Base-by-base conservation (phyloP, 495 filamentous ascomycete genomes). In the Trichoderma parareesei region DNA sequence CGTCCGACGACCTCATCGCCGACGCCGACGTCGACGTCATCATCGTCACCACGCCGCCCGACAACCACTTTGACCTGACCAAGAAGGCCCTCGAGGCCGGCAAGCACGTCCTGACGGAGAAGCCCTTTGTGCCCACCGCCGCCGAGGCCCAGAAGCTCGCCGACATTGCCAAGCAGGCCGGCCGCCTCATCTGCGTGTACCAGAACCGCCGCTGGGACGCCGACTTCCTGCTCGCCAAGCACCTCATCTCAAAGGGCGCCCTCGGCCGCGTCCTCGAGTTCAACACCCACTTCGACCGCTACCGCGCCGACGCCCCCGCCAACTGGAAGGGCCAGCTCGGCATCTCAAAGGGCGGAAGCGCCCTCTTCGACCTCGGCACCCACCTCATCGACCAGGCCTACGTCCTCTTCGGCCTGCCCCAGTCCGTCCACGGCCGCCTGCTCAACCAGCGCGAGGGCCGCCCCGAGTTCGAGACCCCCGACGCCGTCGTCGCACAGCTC, bases 101-200 rank as follows among this genome's bases (percentile, higher is more conserved):
- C 60, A 96, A 96, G 75, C 85, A 96, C 73, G 89, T 95, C 33
- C 80, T 96, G 37, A 87, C 91, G 48, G 93, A 97, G 76, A 97
- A 97, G 76, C 93, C 93, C 0, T 93, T 96, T 73, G 88, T 90
- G 8, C 86, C 89, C 11, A 90, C 87, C 5, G 77, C 81, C 16
- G 74, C 81, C 62, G 88, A 97, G 76, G 90, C 91, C 10, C 78
- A 86, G 46, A 79, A 87, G 67, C 84, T 97, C 3, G 79, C 89
- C 61, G 76, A 73, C 5, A 75, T 94, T 13, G 86, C 93, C 1
- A 76, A 83, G 66, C 79, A 85, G 69, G 77, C 81, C 59, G 79
- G 83, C 48, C 85, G 80, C 65, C 70, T 87, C 55, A 73, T 96
- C 42, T 90, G 88, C 57, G 90, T 96, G 27, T 96, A 92, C 75